Base-by-base conservation (phyloP, 2,329 filamentous ascomycete genomes). In the Mycosphaerella arachidis region DNA sequence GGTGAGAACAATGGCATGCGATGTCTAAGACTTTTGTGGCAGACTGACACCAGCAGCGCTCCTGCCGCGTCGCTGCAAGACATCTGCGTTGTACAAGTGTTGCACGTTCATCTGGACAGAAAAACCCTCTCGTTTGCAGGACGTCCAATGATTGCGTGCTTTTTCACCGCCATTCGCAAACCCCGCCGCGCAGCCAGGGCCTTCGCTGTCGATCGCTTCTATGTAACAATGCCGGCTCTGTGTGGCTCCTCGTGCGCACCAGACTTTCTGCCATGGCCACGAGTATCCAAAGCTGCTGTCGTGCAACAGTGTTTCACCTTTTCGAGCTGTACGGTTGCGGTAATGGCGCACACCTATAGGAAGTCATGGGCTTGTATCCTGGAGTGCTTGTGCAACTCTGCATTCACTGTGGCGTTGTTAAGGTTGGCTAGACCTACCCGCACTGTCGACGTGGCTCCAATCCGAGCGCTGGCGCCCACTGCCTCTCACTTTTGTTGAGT, bases 401-500 rank as follows among this genome's bases (percentile, higher is more conserved):
- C 53, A 45, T 55, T 43, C 35, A 56, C 35, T 54, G 60, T 64
- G 63, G 59, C 60, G 66, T 64, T 50, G 57, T 57, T 66, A 67
- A 67, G 67, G 66, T 71, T 70, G 64, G 59, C 63, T 68, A 68
- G 68, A 58, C 63, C 60, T 51, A 60, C 58, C 62, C 66, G 63
- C 67, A 46, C 45, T 54, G 59, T 61, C 64, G 65, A 71, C 68
- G 70, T 71, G 68, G 54, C 60, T 66, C 45, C 63, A 58, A 70
- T 69, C 70, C 65, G 66, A 63, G 61, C 58, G 27, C 27, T 29
- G 29, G 50, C 50, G 29, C 30, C 30, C 50, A 35, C 50, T 61
- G 64, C 64, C 64, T 62, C 59, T 60, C 59, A 57, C 55, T 35
- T 52, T 35, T 35, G 50, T 52, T 52, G 50, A 61, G 63, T 59